Conservation (phyloP, 2,329 filamentous ascomycete species). For the Periconia digitata region DNA sequence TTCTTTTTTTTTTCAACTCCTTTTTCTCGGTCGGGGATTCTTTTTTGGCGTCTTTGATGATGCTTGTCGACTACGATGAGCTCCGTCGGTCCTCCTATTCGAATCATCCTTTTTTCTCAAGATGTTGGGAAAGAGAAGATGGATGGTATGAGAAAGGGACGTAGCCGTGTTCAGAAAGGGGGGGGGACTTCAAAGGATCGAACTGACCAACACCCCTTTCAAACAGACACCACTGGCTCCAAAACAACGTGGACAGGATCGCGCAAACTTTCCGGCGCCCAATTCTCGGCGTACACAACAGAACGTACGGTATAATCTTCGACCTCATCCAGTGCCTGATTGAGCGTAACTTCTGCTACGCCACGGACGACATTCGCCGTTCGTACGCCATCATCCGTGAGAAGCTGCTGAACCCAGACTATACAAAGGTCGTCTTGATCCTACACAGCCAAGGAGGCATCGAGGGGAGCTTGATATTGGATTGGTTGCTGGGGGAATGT, state of each 20-base stretch:
- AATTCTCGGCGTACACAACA: slow-evolving; percentile 73
- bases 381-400: slow-evolving; percentile 66
- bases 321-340: slow-evolving; percentile 77
- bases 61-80: too few species aligned
- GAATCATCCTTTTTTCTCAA: too few species aligned
- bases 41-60: too few species aligned
- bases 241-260: slow-evolving; percentile 70
- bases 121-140: too few species aligned
- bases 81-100: too few species aligned
- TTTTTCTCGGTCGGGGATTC: too few species aligned
- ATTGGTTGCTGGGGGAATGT: slow-evolving; percentile 75
- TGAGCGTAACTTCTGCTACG: slow-evolving; percentile 73
- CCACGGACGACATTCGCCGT: slow-evolving; percentile 62
- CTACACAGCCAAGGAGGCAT: slow-evolving; percentile 79
- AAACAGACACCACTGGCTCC: slow-evolving; percentile 35
- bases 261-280: slow-evolving; percentile 72
- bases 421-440: slow-evolving; percentile 72
- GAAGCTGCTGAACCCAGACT: slow-evolving; percentile 61
- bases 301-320: slow-evolving; percentile 70
- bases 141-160: too few species aligned
- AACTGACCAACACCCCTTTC: slow-evolving; percentile 12
- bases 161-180: too few species aligned
- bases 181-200: background rate
- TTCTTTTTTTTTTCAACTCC: background rate
- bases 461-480: slow-evolving; percentile 70